Conservation (phyloP, 2,329 filamentous ascomycete genomes). For the Chaetomium olivaceum region DNA sequence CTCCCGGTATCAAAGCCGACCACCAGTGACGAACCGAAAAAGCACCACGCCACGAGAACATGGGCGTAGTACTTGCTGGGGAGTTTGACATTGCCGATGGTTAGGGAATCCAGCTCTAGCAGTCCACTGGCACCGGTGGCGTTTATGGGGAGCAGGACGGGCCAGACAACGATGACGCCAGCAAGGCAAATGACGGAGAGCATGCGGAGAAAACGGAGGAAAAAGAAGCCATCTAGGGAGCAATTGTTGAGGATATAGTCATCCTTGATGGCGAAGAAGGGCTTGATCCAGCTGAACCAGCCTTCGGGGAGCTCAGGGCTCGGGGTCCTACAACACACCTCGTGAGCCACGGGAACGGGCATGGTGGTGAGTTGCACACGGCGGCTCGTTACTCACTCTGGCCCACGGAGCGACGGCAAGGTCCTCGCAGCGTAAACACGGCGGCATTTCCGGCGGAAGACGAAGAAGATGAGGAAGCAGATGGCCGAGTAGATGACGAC, state of each 20-base stretch:
- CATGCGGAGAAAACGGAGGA: slow-evolving; percentile 81
- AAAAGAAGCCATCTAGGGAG: slow-evolving; percentile 84
- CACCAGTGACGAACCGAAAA: slow-evolving; percentile 54
- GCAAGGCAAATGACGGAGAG: slow-evolving; percentile 75
- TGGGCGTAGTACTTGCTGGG: slow-evolving; percentile 76
- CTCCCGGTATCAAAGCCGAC: not conserved
- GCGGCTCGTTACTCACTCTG: slow-evolving; percentile 53
- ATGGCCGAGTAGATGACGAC: slow-evolving; percentile 50
- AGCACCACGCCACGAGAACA: slow-evolving; percentile 76
- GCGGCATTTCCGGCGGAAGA: slow-evolving; percentile 49
- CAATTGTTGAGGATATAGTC: slow-evolving; percentile 82
- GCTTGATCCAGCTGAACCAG: slow-evolving; percentile 61
- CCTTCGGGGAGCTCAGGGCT: slow-evolving; percentile 58
- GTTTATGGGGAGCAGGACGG: slow-evolving; percentile 81
- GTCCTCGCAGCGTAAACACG: slow-evolving; percentile 59
- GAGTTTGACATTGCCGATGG: slow-evolving; percentile 54
- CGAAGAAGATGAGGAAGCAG: slow-evolving; percentile 54
- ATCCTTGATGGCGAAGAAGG: slow-evolving; percentile 67
- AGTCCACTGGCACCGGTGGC: slow-evolving; percentile 71
- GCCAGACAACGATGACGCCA: slow-evolving; percentile 80
- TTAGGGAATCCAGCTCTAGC: slow-evolving; percentile 66
- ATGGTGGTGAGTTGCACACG: slow-evolving; percentile 31
- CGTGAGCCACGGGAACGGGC: not conserved
- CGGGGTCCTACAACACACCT: slow-evolving; percentile 47
- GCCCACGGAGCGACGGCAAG: slow-evolving; percentile 50